Conservation (phyloP, 129 eudicot genomes). For the Flaveria linearis region DNA sequence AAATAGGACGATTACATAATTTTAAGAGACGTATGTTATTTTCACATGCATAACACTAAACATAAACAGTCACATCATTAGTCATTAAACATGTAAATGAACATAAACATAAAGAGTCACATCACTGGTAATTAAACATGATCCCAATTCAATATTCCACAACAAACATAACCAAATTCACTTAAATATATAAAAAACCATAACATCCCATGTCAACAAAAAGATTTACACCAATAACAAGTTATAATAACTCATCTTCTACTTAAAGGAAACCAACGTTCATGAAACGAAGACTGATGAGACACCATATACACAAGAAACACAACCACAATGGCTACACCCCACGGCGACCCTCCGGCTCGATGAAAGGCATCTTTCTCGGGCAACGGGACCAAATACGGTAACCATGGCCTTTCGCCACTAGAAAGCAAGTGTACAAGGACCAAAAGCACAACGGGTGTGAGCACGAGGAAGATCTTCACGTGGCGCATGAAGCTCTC, state of each 20-base stretch:
- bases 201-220: background rate
- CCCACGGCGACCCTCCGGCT: slow-evolving; percentile 74
- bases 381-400: slow-evolving; percentile 47
- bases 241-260: slow-evolving; percentile 32
- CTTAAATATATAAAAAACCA: slow-evolving; percentile 6
- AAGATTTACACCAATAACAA: background rate
- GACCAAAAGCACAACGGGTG: slow-evolving; percentile 59
- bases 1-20: too few species aligned
- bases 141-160: background rate
- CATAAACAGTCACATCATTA: too few species aligned
- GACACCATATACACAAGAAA: slow-evolving; percentile 63
- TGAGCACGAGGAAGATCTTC: slow-evolving; percentile 51
- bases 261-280: slow-evolving; percentile 67
- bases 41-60: too few species aligned
- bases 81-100: too few species aligned
- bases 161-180: slow-evolving; percentile 4
- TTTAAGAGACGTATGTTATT: too few species aligned
- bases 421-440: slow-evolving; percentile 58
- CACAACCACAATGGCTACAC: slow-evolving; percentile 58
- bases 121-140: background rate
- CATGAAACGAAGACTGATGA: slow-evolving; percentile 50
- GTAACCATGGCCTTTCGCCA: slow-evolving; percentile 38
- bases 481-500: slow-evolving; percentile 48
- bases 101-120: background rate
- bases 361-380: slow-evolving; percentile 61